Evolutionary conservation across 257 asterid species (phyloP).

Genomic region (Primulina eburnea): DNA sequence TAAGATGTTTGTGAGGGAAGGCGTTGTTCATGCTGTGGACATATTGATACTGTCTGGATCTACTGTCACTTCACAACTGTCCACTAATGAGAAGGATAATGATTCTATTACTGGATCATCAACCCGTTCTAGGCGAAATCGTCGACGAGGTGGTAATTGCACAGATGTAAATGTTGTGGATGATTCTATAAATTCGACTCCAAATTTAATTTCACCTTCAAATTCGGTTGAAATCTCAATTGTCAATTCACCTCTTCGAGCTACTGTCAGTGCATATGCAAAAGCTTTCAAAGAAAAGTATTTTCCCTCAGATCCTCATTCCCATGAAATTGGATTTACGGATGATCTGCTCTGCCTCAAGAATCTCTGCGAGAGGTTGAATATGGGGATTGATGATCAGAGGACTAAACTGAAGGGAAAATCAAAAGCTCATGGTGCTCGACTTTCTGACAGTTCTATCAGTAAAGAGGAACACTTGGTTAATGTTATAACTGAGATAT

Average conservation of each 20-base stretch:
- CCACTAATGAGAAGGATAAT: slow-evolving; percentile 66
- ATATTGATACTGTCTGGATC: slow-evolving; percentile 58
- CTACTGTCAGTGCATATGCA: slow-evolving; percentile 74
- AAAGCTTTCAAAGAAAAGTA: slow-evolving; percentile 83
- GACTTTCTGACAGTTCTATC: slow-evolving; percentile 48
- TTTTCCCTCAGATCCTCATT: slow-evolving; percentile 70
- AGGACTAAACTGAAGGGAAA: slow-evolving; percentile 76
- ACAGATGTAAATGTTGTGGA: slow-evolving; percentile 56
- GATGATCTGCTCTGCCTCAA: slow-evolving; percentile 84
- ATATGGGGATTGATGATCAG: slow-evolving; percentile 55
- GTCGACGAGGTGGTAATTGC: slow-evolving; percentile 65
- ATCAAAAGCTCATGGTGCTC: slow-evolving; percentile 62
- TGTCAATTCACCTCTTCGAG: slow-evolving; percentile 57
- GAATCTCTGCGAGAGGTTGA: slow-evolving; percentile 79
- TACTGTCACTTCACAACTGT: slow-evolving; percentile 47
- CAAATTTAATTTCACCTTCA: slow-evolving; percentile 48
- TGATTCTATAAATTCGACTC: slow-evolving; percentile 47
- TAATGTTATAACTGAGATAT: slow-evolving; percentile 68
- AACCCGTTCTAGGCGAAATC: slow-evolving; percentile 76
- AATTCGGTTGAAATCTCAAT: slow-evolving; percentile 55
- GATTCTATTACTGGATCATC: slow-evolving; percentile 77
- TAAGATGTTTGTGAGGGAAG: slow-evolving; percentile 93
- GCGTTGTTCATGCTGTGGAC: slow-evolving; percentile 95
- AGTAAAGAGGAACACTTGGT: slow-evolving; percentile 65
- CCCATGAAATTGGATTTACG: slow-evolving; percentile 62